Base-by-base conservation (phyloP, 2,329 filamentous ascomycete genomes). In the Emergomyces pasteurianus region DNA sequence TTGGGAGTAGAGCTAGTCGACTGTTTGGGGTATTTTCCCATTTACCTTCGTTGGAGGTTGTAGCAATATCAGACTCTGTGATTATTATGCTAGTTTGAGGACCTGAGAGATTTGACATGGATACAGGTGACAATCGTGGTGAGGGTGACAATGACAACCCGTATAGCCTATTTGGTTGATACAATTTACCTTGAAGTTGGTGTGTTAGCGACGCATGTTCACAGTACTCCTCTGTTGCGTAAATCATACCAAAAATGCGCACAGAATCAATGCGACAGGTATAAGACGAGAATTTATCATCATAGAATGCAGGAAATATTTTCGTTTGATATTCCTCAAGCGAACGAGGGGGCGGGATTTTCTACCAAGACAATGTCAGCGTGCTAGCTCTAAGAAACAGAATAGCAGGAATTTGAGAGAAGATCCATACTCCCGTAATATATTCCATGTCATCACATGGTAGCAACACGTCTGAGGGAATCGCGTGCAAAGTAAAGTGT, bases 361-460 rank as follows among this genome's bases (percentile, higher is more conserved):
- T 52, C 58, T 60, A 26, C 23, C 10, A 59, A 18, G 6, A 14
- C 34, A n/a, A 34, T 34, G 49, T 52, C 14, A 52, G 49, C 49
- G 16, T 18, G 28, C 31, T 34, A 26, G 23, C 34, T 1, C n/a
- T 26, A 28, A 52, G 28, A 52, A 52, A 18, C 49, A 31, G 14
- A 18, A 31, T 16, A 31, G 7, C 47, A 31, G 26, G 5, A 7
- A 9, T 16, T 34, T 34, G 28, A 2, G 58, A 40, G 49, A 34
- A 38, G 34, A 14, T 50, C 18, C 43, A 36, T 60, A 60, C 58
- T 43, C 58, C 58, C 9, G 49, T 42, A n/a, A 60, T 5, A 34
- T 60, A 60, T 53, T 60, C 58, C n/a, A 52, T 18, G 21, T 60
- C 58, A 36, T 60, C 58, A 16, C 49, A 60, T 23, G 58, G 58